These are phyloP conservation scores for Yamadazyma scolyti DNA, from an alignment of 805 yeast species.

Conservation along the genomic window DNA sequence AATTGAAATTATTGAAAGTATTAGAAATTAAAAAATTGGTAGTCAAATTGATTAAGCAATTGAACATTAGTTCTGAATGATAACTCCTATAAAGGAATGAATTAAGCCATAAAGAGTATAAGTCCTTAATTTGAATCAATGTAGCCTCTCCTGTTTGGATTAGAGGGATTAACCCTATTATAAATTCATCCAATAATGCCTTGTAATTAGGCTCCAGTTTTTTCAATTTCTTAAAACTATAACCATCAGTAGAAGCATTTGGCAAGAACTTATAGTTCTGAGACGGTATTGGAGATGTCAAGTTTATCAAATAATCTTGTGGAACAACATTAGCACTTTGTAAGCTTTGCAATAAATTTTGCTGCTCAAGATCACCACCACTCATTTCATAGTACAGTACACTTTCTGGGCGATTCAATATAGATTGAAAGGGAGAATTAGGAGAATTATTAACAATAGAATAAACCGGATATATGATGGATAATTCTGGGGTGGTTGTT, in stretches of 20 bases:
- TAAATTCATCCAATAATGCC: conserved; percentile 9
- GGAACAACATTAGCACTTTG: conserved; percentile 7
- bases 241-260: conserved; percentile 6
- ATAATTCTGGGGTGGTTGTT: conserved; percentile 16
- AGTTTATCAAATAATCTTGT: conserved; percentile 10
- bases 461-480: conserved; percentile 38
- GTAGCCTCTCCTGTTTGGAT: conserved; percentile 20
- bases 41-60: conserved; percentile 34
- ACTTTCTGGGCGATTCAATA: too few species aligned
- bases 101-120: conserved; percentile 31
- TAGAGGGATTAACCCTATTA: conserved; percentile 9
- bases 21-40: conserved; percentile 36
- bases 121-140: conserved; percentile 22
- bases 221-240: conserved; percentile 6
- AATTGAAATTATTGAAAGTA: conserved; percentile 16
- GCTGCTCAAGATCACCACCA: conserved; percentile 5
- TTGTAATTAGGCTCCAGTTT: conserved; percentile 9
- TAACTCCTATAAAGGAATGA: conserved; percentile 25
- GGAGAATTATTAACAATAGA: conserved; percentile 16
- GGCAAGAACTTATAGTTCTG: conserved; percentile 8
- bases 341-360: conserved; percentile 9
- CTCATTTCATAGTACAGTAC: too few species aligned
- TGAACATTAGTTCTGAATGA: conserved; percentile 25
- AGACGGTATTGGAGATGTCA: conserved; percentile 8
- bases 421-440: conserved; percentile 9